Evolutionary conservation across 2,329 filamentous ascomycete species (phyloP).

Genomic region (Fusarium buxicola): DNA sequence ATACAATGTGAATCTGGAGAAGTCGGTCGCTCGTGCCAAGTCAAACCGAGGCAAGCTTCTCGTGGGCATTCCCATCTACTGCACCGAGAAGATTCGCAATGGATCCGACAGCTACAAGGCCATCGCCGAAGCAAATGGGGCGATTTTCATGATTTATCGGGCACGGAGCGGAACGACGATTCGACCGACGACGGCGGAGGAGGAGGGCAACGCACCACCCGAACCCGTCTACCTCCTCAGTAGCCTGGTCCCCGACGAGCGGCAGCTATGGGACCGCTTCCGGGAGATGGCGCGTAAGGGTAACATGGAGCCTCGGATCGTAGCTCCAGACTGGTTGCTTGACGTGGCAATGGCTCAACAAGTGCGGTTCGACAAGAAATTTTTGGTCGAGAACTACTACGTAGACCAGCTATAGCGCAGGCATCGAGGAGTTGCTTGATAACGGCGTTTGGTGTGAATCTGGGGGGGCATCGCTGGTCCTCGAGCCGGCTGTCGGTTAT

Average conservation of each 20-base stretch:
- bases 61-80: constrained; percentile 82
- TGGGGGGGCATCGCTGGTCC: constrained; percentile 15
- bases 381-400: constrained; percentile 63
- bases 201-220: constrained; percentile 69
- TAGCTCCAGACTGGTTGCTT: constrained; percentile 89
- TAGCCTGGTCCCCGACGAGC: constrained; percentile 73
- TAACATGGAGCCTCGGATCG: constrained; percentile 83
- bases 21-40: constrained; percentile 76
- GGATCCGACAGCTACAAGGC: constrained; percentile 86
- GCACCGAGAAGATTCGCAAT: constrained; percentile 81
- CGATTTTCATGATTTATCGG: constrained; percentile 80
- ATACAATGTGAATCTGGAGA: constrained; percentile 75
- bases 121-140: constrained; percentile 91
- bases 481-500: constrained; percentile 19
- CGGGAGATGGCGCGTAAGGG: constrained; percentile 80
- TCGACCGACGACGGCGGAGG: constrained; percentile 72
- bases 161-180: constrained; percentile 77
- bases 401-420: constrained; percentile 34
- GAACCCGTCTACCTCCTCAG: constrained; percentile 88
- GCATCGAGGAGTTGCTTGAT: constrained; percentile 21
- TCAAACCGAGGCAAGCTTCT: constrained; percentile 82
- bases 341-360: constrained; percentile 91
- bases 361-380: constrained; percentile 74
- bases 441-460: constrained; percentile 38
- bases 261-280: constrained; percentile 83